Evolutionary conservation across 2,329 filamentous ascomycete genomes (phyloP).

Genomic region (Fusarium subglutinans): DNA sequence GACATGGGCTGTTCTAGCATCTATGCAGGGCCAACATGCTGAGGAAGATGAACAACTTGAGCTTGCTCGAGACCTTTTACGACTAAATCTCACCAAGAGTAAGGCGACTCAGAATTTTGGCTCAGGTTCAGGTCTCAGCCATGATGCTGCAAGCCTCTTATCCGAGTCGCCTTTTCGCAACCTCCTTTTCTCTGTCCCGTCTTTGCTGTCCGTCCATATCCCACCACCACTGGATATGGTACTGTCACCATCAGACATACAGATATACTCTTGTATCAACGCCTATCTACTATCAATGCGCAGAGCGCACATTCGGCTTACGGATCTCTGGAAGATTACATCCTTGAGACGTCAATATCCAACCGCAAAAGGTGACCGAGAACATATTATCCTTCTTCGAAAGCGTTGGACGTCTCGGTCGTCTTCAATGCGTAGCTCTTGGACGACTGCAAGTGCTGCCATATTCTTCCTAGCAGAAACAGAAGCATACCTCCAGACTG

Average conservation of each 20-base stretch:
- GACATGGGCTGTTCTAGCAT: slow-evolving; percentile 82
- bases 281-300: slow-evolving; percentile 87
- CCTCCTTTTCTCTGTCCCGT: slow-evolving; percentile 80
- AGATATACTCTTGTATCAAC: slow-evolving; percentile 85
- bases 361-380: slow-evolving; percentile 69
- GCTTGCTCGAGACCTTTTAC: slow-evolving; percentile 79
- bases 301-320: slow-evolving; percentile 84
- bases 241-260: slow-evolving; percentile 77
- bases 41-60: slow-evolving; percentile 88
- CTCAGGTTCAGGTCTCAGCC: slow-evolving; percentile 48
- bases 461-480: slow-evolving; percentile 91
- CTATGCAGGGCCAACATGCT: slow-evolving; percentile 72
- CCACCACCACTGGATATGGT: slow-evolving; percentile 88
- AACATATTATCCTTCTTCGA: slow-evolving; percentile 69
- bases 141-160: slow-evolving; percentile 48
- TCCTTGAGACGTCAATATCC: slow-evolving; percentile 81
- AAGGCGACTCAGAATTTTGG: slow-evolving; percentile 51
- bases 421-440: slow-evolving; percentile 79
- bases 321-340: slow-evolving; percentile 87
- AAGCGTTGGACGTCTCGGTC: slow-evolving; percentile 70
- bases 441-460: slow-evolving; percentile 88
- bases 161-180: slow-evolving; percentile 75
- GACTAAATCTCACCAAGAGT: slow-evolving; percentile 69
- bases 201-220: slow-evolving; percentile 75
- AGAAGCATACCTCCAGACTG: slow-evolving; percentile 87